Base-by-base conservation (phyloP, 2,329 filamentous ascomycete species). In the Colletotrichum noveboracense region DNA sequence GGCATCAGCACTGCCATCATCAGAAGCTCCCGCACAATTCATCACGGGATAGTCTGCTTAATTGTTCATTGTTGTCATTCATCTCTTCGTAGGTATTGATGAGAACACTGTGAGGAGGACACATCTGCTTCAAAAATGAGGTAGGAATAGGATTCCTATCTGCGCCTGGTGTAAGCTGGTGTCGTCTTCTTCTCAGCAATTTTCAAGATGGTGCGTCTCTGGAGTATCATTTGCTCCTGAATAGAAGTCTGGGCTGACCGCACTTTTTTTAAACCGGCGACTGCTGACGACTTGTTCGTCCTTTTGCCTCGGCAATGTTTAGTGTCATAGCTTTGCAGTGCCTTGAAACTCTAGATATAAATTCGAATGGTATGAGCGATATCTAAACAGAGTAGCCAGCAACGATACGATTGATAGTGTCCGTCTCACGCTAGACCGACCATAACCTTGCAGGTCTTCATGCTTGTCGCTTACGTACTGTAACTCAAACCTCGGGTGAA, bases 241-340 rank as follows among this genome's bases (percentile, higher is more conserved):
- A 3, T n/a, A 10, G 9, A n/a, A 5, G 3, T 43, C 18, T 43
- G 9, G 0, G 9, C 38, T 43, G 9, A 6, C 18, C 9, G 18
- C 38, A 43, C 9, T 43, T 43, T 9, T 12, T 3, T 43, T 0
- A 43, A 9, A n/a, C 9, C 38, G 18, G 5, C 38, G 8, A n/a
- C 38, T n/a, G 38, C n/a, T 9, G 5, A 9, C 2, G 2, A 43
- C 3, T n/a, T 9, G 0, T n/a, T n/a, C 9, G 10, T 10, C 36
- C 16, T n/a, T 43, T n/a, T 12, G 38, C 38, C 18, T 5, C 18
- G 9, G 5, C 18, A n/a, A 9, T n/a, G 38, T n/a, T 18, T n/a
- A 43, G 18, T 43, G 10, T 18, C 38, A n/a, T 9, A 4, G 3
- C 18, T 2, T 4, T 6, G 38, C 38, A 24, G 24, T 24, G 24